phyloP scores from a whole-genome alignment of 78 protist species.

The Polysphondylium violaceum region DNA sequence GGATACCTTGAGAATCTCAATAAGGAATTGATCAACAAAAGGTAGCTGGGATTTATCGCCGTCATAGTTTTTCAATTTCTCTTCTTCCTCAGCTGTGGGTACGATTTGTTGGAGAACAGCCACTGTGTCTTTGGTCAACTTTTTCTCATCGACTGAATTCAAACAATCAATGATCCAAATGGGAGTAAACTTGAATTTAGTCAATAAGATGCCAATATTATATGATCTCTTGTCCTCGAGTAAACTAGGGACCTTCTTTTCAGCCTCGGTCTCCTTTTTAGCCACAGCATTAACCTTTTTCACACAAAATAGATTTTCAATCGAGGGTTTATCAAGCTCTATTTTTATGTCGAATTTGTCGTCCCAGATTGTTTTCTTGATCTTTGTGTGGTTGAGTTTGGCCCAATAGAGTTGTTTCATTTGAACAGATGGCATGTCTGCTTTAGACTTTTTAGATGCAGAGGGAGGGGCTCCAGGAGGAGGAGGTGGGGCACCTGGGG shows the following conservation, averaged over 20 bases:
- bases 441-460: background rate
- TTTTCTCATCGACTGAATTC: constrained; percentile 73
- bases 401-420: constrained; percentile 74
- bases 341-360: background rate
- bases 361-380: constrained; percentile 61
- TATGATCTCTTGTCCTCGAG: constrained; percentile 34
- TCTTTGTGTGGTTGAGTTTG: constrained; percentile 11
- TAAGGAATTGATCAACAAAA: constrained; percentile 23
- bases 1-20: constrained; percentile 50
- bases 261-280: background rate
- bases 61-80: constrained; percentile 16
- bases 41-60: constrained; percentile 32
- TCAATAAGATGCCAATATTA: constrained; percentile 36
- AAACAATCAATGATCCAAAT: constrained; percentile 40
- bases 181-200: constrained; percentile 56
- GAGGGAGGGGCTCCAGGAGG: constrained; percentile 17
- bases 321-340: constrained; percentile 4
- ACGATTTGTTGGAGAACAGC: constrained; percentile 26
- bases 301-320: constrained; percentile 40
- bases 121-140: constrained; percentile 47
- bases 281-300: background rate
- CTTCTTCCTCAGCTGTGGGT: constrained; percentile 51
- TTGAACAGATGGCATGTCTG: constrained; percentile 34
- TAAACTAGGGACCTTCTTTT: background rate
- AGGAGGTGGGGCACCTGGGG: constrained; percentile 31